Percentiles rank a stretch among this genome's conserved stretches.
phyloP scores from a whole-genome alignment of 768 basidiomycete species.

The Suillus weaverae region DNA sequence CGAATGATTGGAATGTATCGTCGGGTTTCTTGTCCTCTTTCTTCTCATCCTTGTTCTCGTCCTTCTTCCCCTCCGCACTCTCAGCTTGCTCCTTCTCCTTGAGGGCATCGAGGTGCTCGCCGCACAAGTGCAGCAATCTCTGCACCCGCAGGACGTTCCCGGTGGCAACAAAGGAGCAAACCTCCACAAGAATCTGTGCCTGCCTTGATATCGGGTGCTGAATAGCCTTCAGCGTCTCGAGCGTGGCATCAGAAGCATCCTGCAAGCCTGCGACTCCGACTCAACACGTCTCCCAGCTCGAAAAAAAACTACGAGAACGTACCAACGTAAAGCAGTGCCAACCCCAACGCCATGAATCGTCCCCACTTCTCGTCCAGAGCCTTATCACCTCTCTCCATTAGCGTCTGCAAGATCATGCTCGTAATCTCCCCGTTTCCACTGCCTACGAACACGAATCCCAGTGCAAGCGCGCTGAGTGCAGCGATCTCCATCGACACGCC shows the following conservation, averaged over 20 bases:
- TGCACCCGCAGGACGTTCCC: slow-evolving; percentile 95
- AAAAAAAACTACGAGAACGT: slow-evolving; percentile 20
- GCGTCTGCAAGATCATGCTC: slow-evolving; percentile 81
- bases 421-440: slow-evolving; percentile 94
- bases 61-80: slow-evolving; percentile 26
- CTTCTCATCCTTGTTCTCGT: slow-evolving; percentile 48
- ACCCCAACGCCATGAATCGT: slow-evolving; percentile 83
- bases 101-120: slow-evolving; percentile 74
- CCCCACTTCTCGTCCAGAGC: slow-evolving; percentile 93
- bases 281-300: slow-evolving; percentile 11
- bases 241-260: slow-evolving; percentile 90
- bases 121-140: slow-evolving; percentile 88
- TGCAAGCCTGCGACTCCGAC: slow-evolving; percentile 65
- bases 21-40: slow-evolving; percentile 46
- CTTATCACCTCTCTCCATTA: slow-evolving; percentile 82
- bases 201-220: slow-evolving; percentile 90
- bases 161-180: slow-evolving; percentile 92
- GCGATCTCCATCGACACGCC: slow-evolving; percentile 84
- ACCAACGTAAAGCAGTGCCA: slow-evolving; percentile 93
- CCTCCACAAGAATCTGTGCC: slow-evolving; percentile 88
- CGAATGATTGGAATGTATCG: slow-evolving; percentile 88
- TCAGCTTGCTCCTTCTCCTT: slow-evolving; percentile 38
- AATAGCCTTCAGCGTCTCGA: slow-evolving; percentile 91
- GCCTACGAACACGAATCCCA: slow-evolving; percentile 95
- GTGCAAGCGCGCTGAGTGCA: slow-evolving; percentile 79